These are phyloP conservation scores for Inga oerstediana DNA, from an alignment of 306 rosid genomes.

Conservation along the genomic window DNA sequence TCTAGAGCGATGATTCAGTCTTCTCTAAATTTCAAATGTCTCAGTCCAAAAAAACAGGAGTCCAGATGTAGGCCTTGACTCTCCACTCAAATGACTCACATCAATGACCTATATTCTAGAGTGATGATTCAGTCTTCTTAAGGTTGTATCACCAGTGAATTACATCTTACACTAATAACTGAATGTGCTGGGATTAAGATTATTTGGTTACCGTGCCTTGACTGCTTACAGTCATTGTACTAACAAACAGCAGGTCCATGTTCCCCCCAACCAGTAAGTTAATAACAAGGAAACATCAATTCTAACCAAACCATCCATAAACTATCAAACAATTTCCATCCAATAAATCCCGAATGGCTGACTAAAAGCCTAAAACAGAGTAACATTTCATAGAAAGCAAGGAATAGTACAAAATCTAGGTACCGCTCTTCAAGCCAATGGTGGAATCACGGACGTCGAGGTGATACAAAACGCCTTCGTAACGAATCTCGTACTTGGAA, in stretches of 20 bases:
- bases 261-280: neutral
- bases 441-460: constrained; percentile 57
- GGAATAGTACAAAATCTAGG: neutral
- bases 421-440: constrained; percentile 69
- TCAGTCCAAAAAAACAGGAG: neutral
- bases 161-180: neutral
- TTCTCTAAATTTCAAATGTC: neutral
- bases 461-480: constrained; percentile 66
- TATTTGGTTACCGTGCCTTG: neutral
- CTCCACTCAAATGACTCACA: neutral
- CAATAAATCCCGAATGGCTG: neutral
- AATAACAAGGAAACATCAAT: neutral
- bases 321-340: constrained; percentile 2
- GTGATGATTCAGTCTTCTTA: neutral
- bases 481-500: constrained; percentile 74
- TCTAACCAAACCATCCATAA: constrained; percentile 8
- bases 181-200: neutral
- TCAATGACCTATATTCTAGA: neutral
- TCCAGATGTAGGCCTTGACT: neutral
- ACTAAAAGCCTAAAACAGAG: neutral
- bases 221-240: constrained; percentile 1
- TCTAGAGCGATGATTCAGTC: constrained; percentile 1
- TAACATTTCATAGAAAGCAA: neutral
- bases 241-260: neutral
- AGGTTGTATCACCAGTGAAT: neutral